Evolutionary conservation across 441 rosid species (phyloP).

Genomic region (Metrosideros polymorpha): DNA sequence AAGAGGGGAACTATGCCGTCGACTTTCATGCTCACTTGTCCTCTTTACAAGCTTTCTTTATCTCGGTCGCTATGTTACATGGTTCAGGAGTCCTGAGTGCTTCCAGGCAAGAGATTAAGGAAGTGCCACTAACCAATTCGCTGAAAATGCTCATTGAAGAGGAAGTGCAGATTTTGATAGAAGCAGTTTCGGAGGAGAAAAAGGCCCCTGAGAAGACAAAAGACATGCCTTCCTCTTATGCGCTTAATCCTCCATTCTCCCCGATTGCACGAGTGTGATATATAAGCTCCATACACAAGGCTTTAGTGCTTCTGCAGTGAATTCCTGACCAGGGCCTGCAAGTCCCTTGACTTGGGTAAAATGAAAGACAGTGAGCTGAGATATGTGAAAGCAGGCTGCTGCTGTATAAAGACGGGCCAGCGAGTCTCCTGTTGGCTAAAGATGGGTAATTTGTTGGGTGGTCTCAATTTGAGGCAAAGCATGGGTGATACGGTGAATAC

Average conservation of each 20-base stretch:
- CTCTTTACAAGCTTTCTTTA: conserved; percentile 81
- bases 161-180: conserved; percentile 62
- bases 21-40: conserved; percentile 87
- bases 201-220: conserved; percentile 24
- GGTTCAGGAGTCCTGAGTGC: conserved; percentile 25
- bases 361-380: background rate
- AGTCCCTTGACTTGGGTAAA: background rate
- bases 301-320: background rate
- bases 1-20: conserved; percentile 69
- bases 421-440: background rate
- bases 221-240: conserved; percentile 44
- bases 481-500: background rate
- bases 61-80: conserved; percentile 74
- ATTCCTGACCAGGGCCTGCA: background rate
- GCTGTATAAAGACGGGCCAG: background rate
- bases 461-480: background rate
- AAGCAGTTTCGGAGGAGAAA: conserved; percentile 45
- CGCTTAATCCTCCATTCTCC: conserved; percentile 80
- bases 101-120: conserved; percentile 18
- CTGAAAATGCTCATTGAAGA: conserved; percentile 61
- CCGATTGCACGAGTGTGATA: conserved; percentile 72
- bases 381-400: background rate
- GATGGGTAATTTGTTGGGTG: background rate
- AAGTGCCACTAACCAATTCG: conserved; percentile 40
- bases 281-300: background rate